Base-by-base conservation (phyloP, 1,284 basidiomycete genomes). In the Phellopilus nigrolimitatus region DNA sequence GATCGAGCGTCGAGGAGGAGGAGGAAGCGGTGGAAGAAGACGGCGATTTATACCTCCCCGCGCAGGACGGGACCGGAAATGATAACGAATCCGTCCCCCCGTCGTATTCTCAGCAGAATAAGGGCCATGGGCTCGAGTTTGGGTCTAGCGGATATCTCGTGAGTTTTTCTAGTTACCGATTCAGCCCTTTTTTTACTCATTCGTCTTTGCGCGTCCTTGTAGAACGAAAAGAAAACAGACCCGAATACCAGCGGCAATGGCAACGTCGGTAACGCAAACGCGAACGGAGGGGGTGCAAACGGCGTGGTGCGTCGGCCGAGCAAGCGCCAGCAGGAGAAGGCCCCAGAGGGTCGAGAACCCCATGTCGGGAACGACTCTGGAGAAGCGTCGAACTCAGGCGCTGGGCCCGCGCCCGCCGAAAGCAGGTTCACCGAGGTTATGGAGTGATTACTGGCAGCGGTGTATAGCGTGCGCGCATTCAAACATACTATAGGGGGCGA, bases 121-220 rank as follows among this genome's bases (percentile, higher is more conserved):
- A 69, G 47, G 62, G 64, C 12, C 63, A 72, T 50, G 74, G 66
- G 40, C 66, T 80, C 50, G 74, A 80, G 59, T 71, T 79, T 46
- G 81, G 80, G 17, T 68, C 74, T 50, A 81, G 84, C 63, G 91
- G 87, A 44, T 91, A 88, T 64, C 70, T 79, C 56, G 88, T 93
- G 61, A 69, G 84, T 74, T 17, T 12, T 27, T 56, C 52, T 48
- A 17, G 22, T 41, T 27, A 46, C 8, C n/a, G n/a, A 37, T 3
- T 7, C 19, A 7, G 34, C 19, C 10, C 34, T 2, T 7, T 17
- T 8, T 38, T 21, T 46, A 30, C n/a, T 40, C 37, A 46, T 24
- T 39, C 24, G n/a, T 17, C 33, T 34, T 45, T 12, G 6, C 28
- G 28, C 6, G 6, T 13, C n/a, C 19, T 13, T 37, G n/a, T 37